Percentiles rank a stretch among this genome's conserved stretches.
Evolutionary conservation across 345 rosid genomes (phyloP).

Genomic region (Moricandia moricandioides): DNA sequence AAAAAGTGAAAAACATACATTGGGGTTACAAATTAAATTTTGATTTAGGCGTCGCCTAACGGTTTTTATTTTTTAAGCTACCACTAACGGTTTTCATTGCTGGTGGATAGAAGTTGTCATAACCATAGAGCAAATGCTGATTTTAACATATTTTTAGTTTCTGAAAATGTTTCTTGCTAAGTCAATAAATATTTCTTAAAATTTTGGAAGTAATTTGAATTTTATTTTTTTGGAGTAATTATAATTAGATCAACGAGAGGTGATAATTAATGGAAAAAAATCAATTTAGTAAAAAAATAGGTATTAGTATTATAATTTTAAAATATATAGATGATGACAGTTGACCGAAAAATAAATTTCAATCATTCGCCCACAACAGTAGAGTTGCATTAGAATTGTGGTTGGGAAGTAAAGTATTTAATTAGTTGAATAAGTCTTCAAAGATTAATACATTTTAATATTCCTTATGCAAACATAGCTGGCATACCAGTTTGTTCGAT

Average conservation of each 20-base stretch:
- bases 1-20: neutral
- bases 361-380: neutral
- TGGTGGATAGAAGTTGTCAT: neutral
- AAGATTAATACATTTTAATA: neutral
- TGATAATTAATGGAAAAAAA: neutral
- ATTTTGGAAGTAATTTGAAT: neutral
- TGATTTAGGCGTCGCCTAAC: neutral
- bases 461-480: constrained; percentile 8
- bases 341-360: neutral
- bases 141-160: neutral
- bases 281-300: neutral
- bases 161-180: neutral
- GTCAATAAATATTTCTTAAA: neutral
- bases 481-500: constrained; percentile 7
- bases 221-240: neutral
- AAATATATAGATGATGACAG: neutral
- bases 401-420: constrained; percentile 33
- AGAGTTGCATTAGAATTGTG: constrained; percentile 1
- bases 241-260: neutral
- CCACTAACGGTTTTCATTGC: too few species aligned
- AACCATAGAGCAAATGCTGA: neutral
- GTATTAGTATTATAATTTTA: neutral
- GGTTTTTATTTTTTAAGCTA: too few species aligned
- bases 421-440: constrained; percentile 9
- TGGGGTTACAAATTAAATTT: neutral